phyloP scores from a whole-genome alignment of 768 basidiomycete species.

The Hemileccinum impolitum region DNA sequence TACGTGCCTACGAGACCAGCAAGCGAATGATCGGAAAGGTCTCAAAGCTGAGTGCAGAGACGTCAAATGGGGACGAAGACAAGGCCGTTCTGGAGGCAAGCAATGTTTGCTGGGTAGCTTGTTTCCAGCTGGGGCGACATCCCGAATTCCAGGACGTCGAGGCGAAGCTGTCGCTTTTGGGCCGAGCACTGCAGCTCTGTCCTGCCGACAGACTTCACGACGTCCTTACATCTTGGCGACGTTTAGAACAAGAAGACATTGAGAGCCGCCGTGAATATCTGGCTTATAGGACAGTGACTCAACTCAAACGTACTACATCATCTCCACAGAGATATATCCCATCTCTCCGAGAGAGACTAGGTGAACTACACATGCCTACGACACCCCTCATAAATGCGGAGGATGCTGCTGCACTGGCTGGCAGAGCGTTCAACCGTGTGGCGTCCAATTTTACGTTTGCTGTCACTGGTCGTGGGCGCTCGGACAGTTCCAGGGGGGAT shows the following conservation, averaged over 20 bases:
- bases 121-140: slow-evolving; percentile 84
- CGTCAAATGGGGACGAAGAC: slow-evolving; percentile 32
- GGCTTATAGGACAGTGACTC: slow-evolving; percentile 20
- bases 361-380: slow-evolving; percentile 64
- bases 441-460: slow-evolving; percentile 74
- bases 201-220: slow-evolving; percentile 77
- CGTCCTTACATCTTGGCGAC: slow-evolving; percentile 75
- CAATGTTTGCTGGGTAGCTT: slow-evolving; percentile 88
- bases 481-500: slow-evolving; percentile 19
- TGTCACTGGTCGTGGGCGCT: slow-evolving; percentile 40
- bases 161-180: slow-evolving; percentile 68
- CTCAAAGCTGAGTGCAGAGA: slow-evolving; percentile 41
- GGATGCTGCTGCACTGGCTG: slow-evolving; percentile 78
- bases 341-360: slow-evolving; percentile 59
- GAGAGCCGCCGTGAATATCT: slow-evolving; percentile 46
- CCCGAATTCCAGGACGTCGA: slow-evolving; percentile 66
- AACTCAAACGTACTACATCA: slow-evolving; percentile 10
- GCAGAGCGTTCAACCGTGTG: slow-evolving; percentile 72
- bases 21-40: slow-evolving; percentile 69
- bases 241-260: slow-evolving; percentile 64
- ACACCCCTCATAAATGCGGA: slow-evolving; percentile 68
- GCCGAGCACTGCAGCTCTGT: slow-evolving; percentile 81
- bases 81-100: slow-evolving; percentile 53
- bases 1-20: slow-evolving; percentile 66
- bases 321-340: slow-evolving; percentile 38